Evolutionary conservation across 1,284 basidiomycete genomes (phyloP).

Genomic region (Sparassis latifolia): DNA sequence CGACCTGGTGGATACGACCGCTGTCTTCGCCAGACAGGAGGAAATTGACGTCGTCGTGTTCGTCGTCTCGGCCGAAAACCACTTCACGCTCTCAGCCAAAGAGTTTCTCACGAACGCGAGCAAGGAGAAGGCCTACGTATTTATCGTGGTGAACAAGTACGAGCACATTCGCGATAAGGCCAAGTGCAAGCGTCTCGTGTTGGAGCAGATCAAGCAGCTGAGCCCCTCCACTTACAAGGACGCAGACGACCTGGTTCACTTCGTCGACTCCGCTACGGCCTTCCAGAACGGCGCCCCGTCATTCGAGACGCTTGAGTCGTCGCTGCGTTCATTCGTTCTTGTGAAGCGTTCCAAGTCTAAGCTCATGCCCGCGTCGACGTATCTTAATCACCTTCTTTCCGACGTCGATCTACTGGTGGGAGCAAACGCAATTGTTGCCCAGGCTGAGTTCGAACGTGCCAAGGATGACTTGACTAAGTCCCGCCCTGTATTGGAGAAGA

Average conservation of each 20-base stretch:
- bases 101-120: constrained; percentile 94
- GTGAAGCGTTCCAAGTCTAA: constrained; percentile 95
- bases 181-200: constrained; percentile 83
- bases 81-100: constrained; percentile 94
- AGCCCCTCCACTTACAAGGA: constrained; percentile 91
- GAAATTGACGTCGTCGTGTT: constrained; percentile 99
- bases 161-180: constrained; percentile 95
- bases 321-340: constrained; percentile 91
- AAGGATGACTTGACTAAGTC: constrained; percentile 63
- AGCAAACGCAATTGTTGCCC: constrained; percentile 84
- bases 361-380: constrained; percentile 92
- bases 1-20: constrained; percentile 94
- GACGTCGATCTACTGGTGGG: constrained; percentile 87
- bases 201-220: constrained; percentile 93
- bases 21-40: constrained; percentile 92
- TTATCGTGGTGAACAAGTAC: constrained; percentile 99
- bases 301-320: constrained; percentile 89
- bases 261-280: constrained; percentile 86
- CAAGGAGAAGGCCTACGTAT: constrained; percentile 97
- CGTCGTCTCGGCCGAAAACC: constrained; percentile 97
- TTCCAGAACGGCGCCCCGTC: constrained; percentile 57
- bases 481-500: constrained; percentile 83
- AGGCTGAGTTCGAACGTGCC: constrained; percentile 75
- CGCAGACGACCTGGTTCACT: constrained; percentile 92
- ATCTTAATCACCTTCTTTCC: constrained; percentile 81